These are phyloP conservation scores for Didymella pomorum DNA, from an alignment of 2,329 filamentous ascomycete genomes.

Conservation along the genomic window DNA sequence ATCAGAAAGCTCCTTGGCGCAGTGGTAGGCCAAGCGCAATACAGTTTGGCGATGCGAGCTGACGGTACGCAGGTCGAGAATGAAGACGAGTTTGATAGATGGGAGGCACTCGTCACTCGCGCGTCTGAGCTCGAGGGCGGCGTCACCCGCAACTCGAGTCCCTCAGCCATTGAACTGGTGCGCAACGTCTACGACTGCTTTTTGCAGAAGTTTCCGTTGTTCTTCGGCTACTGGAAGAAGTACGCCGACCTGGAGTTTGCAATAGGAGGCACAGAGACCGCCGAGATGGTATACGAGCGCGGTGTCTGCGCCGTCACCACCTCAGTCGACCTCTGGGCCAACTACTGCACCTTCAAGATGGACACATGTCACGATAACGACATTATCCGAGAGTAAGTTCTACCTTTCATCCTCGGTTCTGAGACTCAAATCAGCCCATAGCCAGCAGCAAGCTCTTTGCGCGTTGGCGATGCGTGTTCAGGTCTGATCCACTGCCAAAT, in stretches of 20 bases:
- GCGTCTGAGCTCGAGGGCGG: slow-evolving; percentile 89
- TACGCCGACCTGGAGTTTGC: slow-evolving; percentile 98
- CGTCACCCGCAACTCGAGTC: slow-evolving; percentile 94
- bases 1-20: slow-evolving; percentile 80
- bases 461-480: slow-evolving; percentile 27
- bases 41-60: slow-evolving; percentile 15
- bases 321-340: slow-evolving; percentile 95
- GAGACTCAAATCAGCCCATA: slow-evolving; percentile 40
- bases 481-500: slow-evolving; percentile 32
- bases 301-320: slow-evolving; percentile 91
- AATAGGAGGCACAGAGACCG: slow-evolving; percentile 94
- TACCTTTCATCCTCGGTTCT: slow-evolving; percentile 38
- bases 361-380: slow-evolving; percentile 95
- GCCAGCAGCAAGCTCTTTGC: slow-evolving; percentile 30
- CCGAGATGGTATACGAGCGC: slow-evolving; percentile 97
- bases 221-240: slow-evolving; percentile 99
- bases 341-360: slow-evolving; percentile 97
- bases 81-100: slow-evolving; percentile 89
- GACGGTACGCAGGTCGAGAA: slow-evolving; percentile 64
- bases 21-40: slow-evolving; percentile 67
- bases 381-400: slow-evolving; percentile 99
- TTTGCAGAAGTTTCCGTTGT: slow-evolving; percentile 89
- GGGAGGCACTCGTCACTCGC: slow-evolving; percentile 89
- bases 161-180: slow-evolving; percentile 86
- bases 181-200: slow-evolving; percentile 92